Conservation (phyloP, 352 stramenopile genomes). For the Plasmopara halstedii region DNA sequence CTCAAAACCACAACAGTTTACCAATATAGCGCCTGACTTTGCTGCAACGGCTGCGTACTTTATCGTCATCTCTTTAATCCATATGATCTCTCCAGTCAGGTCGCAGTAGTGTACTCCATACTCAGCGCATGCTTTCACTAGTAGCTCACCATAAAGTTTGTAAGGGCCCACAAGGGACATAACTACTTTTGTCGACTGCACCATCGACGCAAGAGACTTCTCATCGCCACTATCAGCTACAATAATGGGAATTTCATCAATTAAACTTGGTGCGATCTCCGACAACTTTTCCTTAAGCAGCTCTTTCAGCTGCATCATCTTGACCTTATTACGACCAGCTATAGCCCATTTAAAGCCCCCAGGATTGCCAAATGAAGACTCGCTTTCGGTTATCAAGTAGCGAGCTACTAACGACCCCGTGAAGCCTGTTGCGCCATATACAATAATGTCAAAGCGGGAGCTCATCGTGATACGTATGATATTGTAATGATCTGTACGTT, state of each 20-base stretch:
- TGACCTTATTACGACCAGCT: slow-evolving; percentile 66
- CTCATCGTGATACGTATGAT: slow-evolving; percentile 22
- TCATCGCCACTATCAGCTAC: slow-evolving; percentile 54
- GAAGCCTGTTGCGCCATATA: slow-evolving; percentile 89
- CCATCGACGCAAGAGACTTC: slow-evolving; percentile 57
- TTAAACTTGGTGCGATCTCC: slow-evolving; percentile 21
- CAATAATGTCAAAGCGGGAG: slow-evolving; percentile 54
- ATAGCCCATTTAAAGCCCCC: slow-evolving; percentile 79
- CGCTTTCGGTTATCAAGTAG: slow-evolving; percentile 47
- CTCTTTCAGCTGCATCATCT: slow-evolving; percentile 58
- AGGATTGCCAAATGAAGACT: slow-evolving; percentile 23
- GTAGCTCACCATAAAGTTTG: slow-evolving; percentile 67
- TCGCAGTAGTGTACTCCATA: slow-evolving; percentile 90
- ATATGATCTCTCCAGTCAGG: slow-evolving; percentile 85
- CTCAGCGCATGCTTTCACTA: slow-evolving; percentile 82
- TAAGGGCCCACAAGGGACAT: slow-evolving; percentile 85
- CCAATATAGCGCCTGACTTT: slow-evolving; percentile 64
- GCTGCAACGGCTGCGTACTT: slow-evolving; percentile 50
- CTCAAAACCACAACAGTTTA: slow-evolving; percentile 87
- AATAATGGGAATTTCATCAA: slow-evolving; percentile 41
- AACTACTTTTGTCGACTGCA: slow-evolving; percentile 71
- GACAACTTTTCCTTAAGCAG: slow-evolving; percentile 42
- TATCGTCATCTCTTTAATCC: slow-evolving; percentile 74
- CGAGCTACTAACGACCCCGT: slow-evolving; percentile 67
- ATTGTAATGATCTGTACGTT: too few relatives aligned